Base-by-base conservation (phyloP, 768 basidiomycete species). In the Lactarius sanguifluus region DNA sequence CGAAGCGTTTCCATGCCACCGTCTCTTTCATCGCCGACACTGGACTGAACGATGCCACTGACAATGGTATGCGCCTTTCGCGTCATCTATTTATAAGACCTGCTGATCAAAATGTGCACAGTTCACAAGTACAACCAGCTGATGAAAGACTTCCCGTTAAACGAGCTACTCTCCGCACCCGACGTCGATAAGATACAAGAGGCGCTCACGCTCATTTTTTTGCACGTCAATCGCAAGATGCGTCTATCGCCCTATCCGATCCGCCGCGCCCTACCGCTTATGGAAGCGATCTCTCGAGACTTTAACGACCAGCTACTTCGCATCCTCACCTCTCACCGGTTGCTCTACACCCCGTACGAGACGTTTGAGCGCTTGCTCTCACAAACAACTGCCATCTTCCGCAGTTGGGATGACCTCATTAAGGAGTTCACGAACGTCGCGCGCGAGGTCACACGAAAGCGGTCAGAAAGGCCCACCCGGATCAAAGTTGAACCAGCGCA, bases 141-240 rank as follows among this genome's bases (percentile, higher is more conserved):
- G 64, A 98, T 99, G 97, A 97, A 96, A 78, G 97, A 99, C 74
- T 98, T 98, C 72, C 97, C 97, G 0, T 82, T 99, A 34, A 97
- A 99, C 75, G 96, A 98, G 74, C 86, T 98, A 23, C 84, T 99
- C 32, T 94, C 96, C 10, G 94, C 97, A 1, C 97, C 97, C 2
- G 97, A 98, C 76, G 85, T 98, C 1, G 91, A 92, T 75, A 97
- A 96, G 80, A 89, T 98, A 43, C 90, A 96, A 74, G 94, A 97
- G 76, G 88, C 92, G 5, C 81, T 98, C 15, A 78, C 84, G 0
- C 83, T 90, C 65, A 96, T 98, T 74, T 98, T 98, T 73, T 85
- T 85, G 0, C 97, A 99, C 75, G 85, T 98, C 75, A 97, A 93
- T 76, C 92, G 95, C 77, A 98, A 96, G 76, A 88, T 99, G 71